These are phyloP conservation scores for Tolypocladium sp. DNA, from an alignment of 2,329 filamentous ascomycete genomes.

Conservation along the genomic window DNA sequence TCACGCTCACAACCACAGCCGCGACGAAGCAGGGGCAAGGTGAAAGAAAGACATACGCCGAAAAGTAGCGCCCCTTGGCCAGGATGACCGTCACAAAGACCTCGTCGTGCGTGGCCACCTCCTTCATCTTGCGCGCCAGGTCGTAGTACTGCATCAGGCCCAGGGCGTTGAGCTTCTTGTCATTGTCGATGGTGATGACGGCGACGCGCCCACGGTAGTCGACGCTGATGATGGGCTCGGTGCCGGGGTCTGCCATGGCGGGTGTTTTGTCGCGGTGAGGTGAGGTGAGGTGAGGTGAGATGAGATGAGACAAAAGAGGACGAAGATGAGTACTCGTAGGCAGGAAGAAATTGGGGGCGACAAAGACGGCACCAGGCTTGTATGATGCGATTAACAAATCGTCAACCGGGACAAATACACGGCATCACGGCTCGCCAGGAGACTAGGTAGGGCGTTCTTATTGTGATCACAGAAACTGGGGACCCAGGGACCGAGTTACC, in stretches of 20 bases:
- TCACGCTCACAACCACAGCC: too few species aligned
- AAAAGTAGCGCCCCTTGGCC: constrained; percentile 77
- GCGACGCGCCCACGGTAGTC: constrained; percentile 38
- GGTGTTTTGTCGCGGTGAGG: not conserved
- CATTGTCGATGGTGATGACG: constrained; percentile 77
- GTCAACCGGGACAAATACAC: not conserved
- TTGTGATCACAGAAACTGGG: not conserved
- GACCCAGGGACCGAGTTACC: not conserved
- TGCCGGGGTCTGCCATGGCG: not conserved
- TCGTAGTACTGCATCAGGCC: constrained; percentile 65
- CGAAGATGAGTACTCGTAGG: not conserved
- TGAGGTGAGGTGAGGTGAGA: not conserved
- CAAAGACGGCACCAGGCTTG: not conserved
- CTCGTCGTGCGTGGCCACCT: constrained; percentile 70
- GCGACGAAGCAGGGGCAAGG: not conserved
- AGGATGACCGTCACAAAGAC: constrained; percentile 79
- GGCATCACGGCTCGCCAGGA: not conserved
- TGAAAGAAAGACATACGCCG: constrained; percentile 53
- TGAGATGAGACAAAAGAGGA: not conserved
- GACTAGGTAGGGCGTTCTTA: not conserved
- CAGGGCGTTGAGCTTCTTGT: constrained; percentile 82
- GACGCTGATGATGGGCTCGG: constrained; percentile 20
- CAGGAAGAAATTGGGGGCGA: too few species aligned
- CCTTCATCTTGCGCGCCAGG: constrained; percentile 62
- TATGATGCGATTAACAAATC: not conserved